phyloP scores from a whole-genome alignment of 1,139 yeast species.

The Protomyces pachydermus region DNA sequence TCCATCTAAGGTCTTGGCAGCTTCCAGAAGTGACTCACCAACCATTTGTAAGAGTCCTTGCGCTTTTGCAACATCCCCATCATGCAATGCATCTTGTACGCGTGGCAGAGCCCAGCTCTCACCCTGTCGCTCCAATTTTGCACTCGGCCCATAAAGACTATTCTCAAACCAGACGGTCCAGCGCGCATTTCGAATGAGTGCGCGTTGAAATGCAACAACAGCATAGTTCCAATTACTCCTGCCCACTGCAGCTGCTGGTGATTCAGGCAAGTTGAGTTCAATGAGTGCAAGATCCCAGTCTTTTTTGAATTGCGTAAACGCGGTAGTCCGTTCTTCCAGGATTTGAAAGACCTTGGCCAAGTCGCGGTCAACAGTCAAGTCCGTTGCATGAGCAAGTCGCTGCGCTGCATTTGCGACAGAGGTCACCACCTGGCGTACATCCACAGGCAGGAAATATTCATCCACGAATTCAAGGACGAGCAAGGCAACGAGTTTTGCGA shows the following conservation, averaged over 20 bases:
- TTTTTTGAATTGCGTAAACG: conserved; percentile 46
- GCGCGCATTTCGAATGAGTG: conserved; percentile 50
- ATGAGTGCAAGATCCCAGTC: conserved; percentile 52
- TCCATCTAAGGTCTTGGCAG: conserved; percentile 35
- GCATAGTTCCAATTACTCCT: conserved; percentile 79
- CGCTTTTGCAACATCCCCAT: conserved; percentile 51
- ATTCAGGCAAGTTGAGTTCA: conserved; percentile 42
- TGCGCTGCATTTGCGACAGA: conserved; percentile 46
- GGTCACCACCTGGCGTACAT: conserved; percentile 50
- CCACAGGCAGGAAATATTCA: conserved; percentile 70
- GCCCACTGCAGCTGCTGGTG: conserved; percentile 61
- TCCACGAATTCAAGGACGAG: conserved; percentile 58
- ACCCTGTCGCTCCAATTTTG: conserved; percentile 49
- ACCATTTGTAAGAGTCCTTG: conserved; percentile 53
- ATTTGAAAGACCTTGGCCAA: conserved; percentile 35
- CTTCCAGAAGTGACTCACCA: conserved; percentile 41
- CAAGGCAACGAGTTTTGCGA: conserved; percentile 56
- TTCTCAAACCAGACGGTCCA: conserved; percentile 64
- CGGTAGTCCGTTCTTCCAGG: conserved; percentile 34
- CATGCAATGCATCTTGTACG: conserved; percentile 58
- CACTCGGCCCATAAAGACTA: conserved; percentile 61
- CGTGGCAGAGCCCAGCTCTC: conserved; percentile 51
- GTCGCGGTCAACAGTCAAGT: conserved; percentile 32
- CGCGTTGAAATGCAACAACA: conserved; percentile 54
- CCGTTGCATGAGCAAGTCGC: conserved; percentile 49